Evolutionary conservation across 371 early-diverging fungal species (phyloP).

Genomic region (Lichtheimia ramosa): DNA sequence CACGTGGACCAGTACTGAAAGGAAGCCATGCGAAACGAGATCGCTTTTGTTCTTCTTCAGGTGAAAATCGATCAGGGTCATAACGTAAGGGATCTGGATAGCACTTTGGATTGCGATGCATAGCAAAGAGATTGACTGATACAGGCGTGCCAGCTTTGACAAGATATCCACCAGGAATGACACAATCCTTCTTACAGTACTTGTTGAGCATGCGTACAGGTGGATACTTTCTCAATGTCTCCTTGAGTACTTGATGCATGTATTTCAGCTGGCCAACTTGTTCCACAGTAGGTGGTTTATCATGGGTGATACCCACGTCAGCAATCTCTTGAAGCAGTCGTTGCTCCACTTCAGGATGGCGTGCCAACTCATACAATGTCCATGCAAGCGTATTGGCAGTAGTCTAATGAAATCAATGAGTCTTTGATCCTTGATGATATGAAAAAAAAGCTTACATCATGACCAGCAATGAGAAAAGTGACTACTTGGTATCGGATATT

Average conservation of each 20-base stretch:
- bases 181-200: conserved; percentile 51
- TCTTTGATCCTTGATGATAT: too few species aligned
- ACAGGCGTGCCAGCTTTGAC: conserved; percentile 23
- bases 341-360: conserved; percentile 44
- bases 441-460: conserved; percentile 22
- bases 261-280: conserved; percentile 49
- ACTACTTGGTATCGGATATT: conserved; percentile 63
- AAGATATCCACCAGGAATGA: conserved; percentile 47
- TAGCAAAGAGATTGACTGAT: conserved; percentile 25
- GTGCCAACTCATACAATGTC: conserved; percentile 42
- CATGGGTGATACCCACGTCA: conserved; percentile 40
- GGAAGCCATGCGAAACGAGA: conserved; percentile 58
- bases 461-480: conserved; percentile 59
- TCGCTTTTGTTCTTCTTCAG: conserved; percentile 56
- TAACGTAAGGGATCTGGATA: conserved; percentile 46
- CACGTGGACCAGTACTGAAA: conserved; percentile 50
- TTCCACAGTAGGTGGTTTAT: conserved; percentile 36
- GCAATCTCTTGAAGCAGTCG: conserved; percentile 55
- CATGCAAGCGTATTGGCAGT: conserved; percentile 55
- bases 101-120: conserved; percentile 50
- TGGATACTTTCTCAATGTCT: conserved; percentile 52
- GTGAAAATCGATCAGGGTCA: conserved; percentile 58
- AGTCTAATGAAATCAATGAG: conserved; percentile 3
- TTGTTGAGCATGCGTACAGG: conserved; percentile 48
- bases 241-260: conserved; percentile 49